Percentiles rank a stretch among this genome's conserved stretches.
Conservation (phyloP, 352 stramenopile species). For the Pythium monospermum region DNA sequence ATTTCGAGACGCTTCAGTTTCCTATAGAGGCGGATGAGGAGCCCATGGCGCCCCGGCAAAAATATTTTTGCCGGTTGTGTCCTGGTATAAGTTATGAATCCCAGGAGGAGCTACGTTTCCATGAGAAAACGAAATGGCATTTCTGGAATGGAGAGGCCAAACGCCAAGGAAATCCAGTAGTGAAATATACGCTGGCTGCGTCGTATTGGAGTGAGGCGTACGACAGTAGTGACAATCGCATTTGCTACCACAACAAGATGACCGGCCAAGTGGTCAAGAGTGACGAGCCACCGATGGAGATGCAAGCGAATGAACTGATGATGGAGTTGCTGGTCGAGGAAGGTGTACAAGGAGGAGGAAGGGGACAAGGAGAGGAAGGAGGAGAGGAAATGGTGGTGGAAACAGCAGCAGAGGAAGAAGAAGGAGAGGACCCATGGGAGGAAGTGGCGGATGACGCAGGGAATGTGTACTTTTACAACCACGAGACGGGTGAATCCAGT, state of each 20-base stretch:
- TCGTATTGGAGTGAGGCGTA: constrained; percentile 77
- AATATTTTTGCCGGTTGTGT: constrained; percentile 53
- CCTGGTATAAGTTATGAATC: constrained; percentile 65
- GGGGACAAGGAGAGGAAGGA: background rate
- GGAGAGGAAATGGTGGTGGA: background rate
- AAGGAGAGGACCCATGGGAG: constrained; percentile 41
- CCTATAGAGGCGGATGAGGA: constrained; percentile 33
- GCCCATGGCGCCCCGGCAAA: constrained; percentile 40
- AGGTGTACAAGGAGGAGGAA: background rate
- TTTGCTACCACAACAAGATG: constrained; percentile 75
- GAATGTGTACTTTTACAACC: constrained; percentile 76
- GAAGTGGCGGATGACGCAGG: constrained; percentile 64
- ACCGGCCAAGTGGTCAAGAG: constrained; percentile 51
- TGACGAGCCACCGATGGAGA: constrained; percentile 45
- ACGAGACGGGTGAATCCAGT: constrained; percentile 46
- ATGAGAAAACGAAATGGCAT: constrained; percentile 80
- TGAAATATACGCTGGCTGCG: constrained; percentile 49
- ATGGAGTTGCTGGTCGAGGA: constrained; percentile 52
- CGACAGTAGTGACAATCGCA: constrained; percentile 44
- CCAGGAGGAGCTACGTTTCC: constrained; percentile 41
- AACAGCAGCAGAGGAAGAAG: background rate
- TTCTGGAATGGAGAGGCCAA: constrained; percentile 59
- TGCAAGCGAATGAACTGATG: constrained; percentile 66
- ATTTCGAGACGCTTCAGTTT: constrained; percentile 64
- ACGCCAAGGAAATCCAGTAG: constrained; percentile 26